Conservation (phyloP, 2,329 filamentous ascomycete species). For the Fusarium kyushuense region DNA sequence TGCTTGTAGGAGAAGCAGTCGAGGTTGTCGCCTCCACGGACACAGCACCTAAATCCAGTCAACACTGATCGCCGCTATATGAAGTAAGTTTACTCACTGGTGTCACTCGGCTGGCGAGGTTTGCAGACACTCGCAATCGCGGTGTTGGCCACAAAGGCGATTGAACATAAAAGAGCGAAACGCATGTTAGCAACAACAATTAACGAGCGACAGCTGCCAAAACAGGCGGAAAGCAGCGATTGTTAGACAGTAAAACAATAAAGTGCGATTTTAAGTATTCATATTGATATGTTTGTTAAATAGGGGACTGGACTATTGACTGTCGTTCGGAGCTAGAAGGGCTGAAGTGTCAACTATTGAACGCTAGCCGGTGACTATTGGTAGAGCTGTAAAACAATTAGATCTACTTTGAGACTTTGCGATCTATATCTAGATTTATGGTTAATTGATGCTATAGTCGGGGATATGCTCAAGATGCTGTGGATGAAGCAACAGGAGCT, state of each 20-base stretch:
- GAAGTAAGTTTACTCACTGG: not conserved
- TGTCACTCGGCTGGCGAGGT: not conserved
- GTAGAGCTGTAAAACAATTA: not conserved
- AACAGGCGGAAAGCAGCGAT: not conserved
- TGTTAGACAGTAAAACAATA: rapidly evolving
- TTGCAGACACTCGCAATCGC: not conserved
- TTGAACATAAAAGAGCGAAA: not conserved
- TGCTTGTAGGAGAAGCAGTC: not conserved
- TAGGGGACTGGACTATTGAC: not conserved
- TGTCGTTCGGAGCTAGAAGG: not conserved
- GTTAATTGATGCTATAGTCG: not conserved
- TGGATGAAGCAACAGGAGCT: too few species aligned
- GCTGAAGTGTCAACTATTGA: not conserved
- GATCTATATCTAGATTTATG: not conserved
- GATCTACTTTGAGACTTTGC: not conserved
- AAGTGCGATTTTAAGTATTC: not conserved
- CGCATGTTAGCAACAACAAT: not conserved
- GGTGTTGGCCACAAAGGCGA: not conserved
- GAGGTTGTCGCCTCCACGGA: not conserved
- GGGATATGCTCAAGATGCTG: too few species aligned
- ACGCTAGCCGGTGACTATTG: not conserved
- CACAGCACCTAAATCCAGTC: rapidly evolving
- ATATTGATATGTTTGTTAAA: not conserved
- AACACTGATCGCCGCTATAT: not conserved
- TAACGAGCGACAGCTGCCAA: not conserved